These are phyloP conservation scores for Salinomyces thailandicus DNA, from an alignment of 2,329 filamentous ascomycete species.

Conservation along the genomic window DNA sequence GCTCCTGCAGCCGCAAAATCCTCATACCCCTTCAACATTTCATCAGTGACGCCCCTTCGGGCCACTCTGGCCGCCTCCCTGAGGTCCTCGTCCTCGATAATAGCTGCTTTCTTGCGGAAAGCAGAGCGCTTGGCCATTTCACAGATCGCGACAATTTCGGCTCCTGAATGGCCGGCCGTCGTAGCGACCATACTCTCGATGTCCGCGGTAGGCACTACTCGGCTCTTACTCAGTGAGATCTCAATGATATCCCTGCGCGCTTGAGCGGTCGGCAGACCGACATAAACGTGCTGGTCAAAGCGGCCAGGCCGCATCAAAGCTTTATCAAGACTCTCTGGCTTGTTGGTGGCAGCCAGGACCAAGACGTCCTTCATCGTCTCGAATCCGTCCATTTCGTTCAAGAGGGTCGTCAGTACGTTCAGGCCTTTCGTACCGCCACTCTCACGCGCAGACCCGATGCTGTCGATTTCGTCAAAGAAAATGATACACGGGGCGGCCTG, in stretches of 20 bases:
- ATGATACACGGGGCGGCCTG: conserved; percentile 85
- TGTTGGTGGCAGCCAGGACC: conserved; percentile 84
- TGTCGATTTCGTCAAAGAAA: conserved; percentile 95
- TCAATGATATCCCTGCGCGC: conserved; percentile 68
- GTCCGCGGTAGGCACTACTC: conserved; percentile 54
- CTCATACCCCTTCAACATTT: conserved; percentile 50
- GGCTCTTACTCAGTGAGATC: conserved; percentile 53
- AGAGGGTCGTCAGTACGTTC: conserved; percentile 77
- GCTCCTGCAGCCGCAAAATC: conserved; percentile 27
- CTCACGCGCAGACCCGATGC: conserved; percentile 54
- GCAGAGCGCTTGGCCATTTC: conserved; percentile 28
- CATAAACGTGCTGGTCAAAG: conserved; percentile 76
- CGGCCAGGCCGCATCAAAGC: conserved; percentile 77
- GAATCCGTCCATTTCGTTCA: conserved; percentile 95
- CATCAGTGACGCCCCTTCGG: conserved; percentile 48
- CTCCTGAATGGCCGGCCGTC: conserved; percentile 73
- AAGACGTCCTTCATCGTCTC: conserved; percentile 73
- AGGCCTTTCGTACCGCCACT: conserved; percentile 45
- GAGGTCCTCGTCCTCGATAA: conserved; percentile 35
- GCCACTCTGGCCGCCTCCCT: conserved; percentile 32
- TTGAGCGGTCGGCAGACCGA: conserved; percentile 63
- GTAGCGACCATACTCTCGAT: conserved; percentile 49
- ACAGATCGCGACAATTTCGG: conserved; percentile 60
- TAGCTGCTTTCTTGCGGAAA: conserved; percentile 31
- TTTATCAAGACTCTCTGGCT: conserved; percentile 74